Percentiles rank a stretch among this genome's conserved stretches.
phyloP scores from a whole-genome alignment of 129 eudicot genomes.

The Flaveria ramosissima region DNA sequence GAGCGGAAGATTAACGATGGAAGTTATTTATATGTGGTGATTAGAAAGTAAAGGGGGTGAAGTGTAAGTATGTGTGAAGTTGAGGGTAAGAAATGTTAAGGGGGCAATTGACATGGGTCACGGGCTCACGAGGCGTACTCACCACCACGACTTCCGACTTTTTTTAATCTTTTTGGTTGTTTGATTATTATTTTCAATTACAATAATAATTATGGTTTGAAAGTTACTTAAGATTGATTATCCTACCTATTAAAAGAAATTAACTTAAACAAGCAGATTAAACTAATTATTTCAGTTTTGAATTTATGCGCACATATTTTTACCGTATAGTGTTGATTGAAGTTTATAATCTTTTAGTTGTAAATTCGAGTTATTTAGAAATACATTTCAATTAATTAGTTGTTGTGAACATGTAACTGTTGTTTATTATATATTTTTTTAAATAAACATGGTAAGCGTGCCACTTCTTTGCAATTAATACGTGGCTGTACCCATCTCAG shows the following conservation, averaged over 20 bases:
- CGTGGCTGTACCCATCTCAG: background rate
- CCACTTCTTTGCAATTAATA: constrained; percentile 20
- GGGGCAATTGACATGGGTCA: constrained; percentile 39
- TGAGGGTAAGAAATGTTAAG: constrained; percentile 33
- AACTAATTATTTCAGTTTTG: background rate
- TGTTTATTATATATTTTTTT: background rate
- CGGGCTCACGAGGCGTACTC: constrained; percentile 40
- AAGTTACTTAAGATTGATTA: background rate
- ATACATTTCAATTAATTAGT: background rate
- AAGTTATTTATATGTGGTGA: constrained; percentile 30
- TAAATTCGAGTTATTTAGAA: background rate
- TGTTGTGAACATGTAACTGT: background rate
- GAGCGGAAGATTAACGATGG: constrained; percentile 1
- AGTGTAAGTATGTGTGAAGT: constrained; percentile 32
- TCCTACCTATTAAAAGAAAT: background rate
- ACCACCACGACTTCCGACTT: constrained; percentile 25
- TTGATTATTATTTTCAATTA: background rate
- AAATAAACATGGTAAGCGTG: background rate
- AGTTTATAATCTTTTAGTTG: background rate
- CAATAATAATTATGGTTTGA: background rate
- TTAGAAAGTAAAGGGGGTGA: constrained; percentile 32
- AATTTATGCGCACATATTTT: background rate
- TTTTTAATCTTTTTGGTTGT: background rate
- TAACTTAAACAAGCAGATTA: background rate
- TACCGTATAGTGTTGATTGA: background rate